Conservation (phyloP, 768 basidiomycete genomes). For the Rhodotorula paludigena region DNA sequence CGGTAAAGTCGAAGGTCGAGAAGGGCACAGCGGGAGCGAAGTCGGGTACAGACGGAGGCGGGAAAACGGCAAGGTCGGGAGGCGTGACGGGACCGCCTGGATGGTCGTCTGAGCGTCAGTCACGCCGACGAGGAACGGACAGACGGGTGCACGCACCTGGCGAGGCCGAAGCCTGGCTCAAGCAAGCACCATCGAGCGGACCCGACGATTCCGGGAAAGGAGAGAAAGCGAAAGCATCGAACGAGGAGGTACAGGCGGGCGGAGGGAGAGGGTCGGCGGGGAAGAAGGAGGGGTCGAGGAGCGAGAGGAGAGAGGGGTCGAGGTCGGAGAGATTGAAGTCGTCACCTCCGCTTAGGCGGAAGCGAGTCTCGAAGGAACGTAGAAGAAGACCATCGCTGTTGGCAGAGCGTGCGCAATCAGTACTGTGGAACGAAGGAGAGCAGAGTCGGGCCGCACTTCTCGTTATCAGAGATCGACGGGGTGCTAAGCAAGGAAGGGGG, state of each 20-base stretch:
- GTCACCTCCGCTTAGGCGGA: neutral
- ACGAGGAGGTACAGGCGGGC: neutral
- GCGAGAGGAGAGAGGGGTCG: too few species aligned
- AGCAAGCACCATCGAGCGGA: too few species aligned
- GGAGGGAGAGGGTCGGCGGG: too few species aligned
- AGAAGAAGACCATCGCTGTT: neutral
- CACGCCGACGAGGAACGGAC: neutral
- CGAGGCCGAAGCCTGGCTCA: neutral
- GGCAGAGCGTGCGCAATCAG: neutral
- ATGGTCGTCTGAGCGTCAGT: neutral
- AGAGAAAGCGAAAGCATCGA: neutral
- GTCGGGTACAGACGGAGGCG: neutral
- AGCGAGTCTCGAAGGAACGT: neutral
- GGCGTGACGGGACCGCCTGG: neutral
- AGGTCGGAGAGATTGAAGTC: neutral
- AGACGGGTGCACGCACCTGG: too few species aligned
- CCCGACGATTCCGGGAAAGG: neutral
- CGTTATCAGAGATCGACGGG: neutral
- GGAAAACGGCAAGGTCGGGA: slow-evolving; percentile 1
- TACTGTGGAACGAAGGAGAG: too few species aligned
- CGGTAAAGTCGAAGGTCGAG: neutral
- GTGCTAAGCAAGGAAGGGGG: neutral
- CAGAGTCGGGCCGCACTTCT: too few species aligned
- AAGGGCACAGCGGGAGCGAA: neutral
- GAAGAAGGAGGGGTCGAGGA: too few species aligned